Conservation (phyloP, 176 grass and related monocot genomes). For the Carex littledalei region DNA sequence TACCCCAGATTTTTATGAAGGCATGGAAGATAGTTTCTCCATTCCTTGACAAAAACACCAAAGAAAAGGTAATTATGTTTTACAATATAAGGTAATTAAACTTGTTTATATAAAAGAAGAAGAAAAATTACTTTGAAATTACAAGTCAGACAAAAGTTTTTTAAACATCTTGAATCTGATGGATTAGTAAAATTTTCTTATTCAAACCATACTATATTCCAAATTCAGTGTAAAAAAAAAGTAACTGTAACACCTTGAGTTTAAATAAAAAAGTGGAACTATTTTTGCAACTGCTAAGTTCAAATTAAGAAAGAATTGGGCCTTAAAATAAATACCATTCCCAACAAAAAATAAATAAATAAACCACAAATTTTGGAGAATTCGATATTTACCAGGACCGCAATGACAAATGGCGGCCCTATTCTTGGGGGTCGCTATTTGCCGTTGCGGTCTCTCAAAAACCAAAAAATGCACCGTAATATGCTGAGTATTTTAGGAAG, state of each 20-base stretch:
- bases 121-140: neutral
- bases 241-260: too few species aligned
- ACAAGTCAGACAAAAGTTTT: neutral
- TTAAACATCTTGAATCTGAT: neutral
- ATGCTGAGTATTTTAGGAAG: too few species aligned
- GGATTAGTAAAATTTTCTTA: neutral
- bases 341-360: too few species aligned
- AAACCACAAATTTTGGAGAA: too few species aligned
- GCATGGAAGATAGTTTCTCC: conserved; percentile 79
- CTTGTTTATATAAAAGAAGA: neutral
- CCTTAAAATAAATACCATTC: neutral
- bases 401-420: too few species aligned
- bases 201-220: neutral
- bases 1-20: conserved; percentile 82
- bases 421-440: too few species aligned
- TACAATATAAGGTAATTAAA: neutral
- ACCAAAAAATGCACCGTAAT: too few species aligned
- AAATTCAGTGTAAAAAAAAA: neutral
- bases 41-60: conserved; percentile 63
- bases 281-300: too few species aligned
- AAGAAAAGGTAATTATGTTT: conserved; percentile 39
- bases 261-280: neutral
- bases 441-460: too few species aligned
- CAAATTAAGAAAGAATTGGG: neutral
- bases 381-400: too few species aligned